Base-by-base conservation (phyloP, 1,284 basidiomycete genomes). In the Hemileia vastatrix region DNA sequence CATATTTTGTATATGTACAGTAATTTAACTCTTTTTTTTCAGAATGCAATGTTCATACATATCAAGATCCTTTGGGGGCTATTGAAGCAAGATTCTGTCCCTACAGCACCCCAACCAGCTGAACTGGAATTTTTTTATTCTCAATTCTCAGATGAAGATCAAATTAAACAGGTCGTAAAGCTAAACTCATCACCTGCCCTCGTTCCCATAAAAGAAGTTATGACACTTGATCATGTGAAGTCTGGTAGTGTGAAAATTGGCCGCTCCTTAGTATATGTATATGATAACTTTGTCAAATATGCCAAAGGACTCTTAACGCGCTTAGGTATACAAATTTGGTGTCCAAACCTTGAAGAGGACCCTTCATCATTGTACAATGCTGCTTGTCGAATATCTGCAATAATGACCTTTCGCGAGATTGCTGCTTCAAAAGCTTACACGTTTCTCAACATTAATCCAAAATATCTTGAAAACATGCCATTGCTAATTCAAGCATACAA, bases 1-100 rank as follows among this genome's bases (percentile, higher is more conserved):
- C 11, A 45, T 45, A 9, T 21, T 45, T 18, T 45, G 13, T 45
- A 21, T 13, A 5, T 6, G 4, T 24, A 45, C 6, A n/a, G n/a
- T n/a, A n/a, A n/a, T n/a, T n/a, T n/a, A n/a, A 21, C 15, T 11
- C 5, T 13, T 24, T 6, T 11, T 23, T 23, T 21, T 45, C 24
- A 56, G 54, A 45, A 44, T 5, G 54, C 54, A 15, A 13, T 56
- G 11, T 56, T 45, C 47, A 13, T 56, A 18, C 54, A 56, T 27
- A 44, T 56, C 18, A 56, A 56, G 27, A 45, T 56, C 13, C 21
- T 56, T 13, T 56, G 54, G 54, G 54, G 54, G 4, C 43, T 56
- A 9, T 45, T 56, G 2, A 56, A 56, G 40, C 19, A 43, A 11
- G 23, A 56, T 23, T 27, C 18, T 6, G 54, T 56, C 27, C 54